Percentiles rank a stretch among this genome's conserved stretches.
These are phyloP conservation scores for Boletus fagicola DNA, from an alignment of 768 basidiomycete genomes.

Conservation along the genomic window DNA sequence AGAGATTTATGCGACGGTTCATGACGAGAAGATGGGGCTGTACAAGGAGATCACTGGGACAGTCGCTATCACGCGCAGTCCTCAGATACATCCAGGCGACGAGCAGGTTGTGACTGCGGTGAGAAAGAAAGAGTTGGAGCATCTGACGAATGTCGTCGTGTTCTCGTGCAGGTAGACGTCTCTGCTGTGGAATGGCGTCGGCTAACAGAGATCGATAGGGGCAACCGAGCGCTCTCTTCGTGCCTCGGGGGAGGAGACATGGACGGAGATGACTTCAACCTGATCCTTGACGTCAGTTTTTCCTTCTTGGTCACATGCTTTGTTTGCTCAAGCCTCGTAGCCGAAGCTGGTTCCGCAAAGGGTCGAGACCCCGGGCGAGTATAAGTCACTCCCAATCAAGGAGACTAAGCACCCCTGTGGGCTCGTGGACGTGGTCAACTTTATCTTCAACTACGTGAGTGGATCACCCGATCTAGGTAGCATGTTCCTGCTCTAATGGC, in stretches of 20 bases:
- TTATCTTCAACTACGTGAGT: constrained; percentile 48
- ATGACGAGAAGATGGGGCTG: constrained; percentile 31
- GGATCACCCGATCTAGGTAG: background rate
- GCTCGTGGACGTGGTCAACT: constrained; percentile 44
- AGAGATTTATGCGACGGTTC: constrained; percentile 46
- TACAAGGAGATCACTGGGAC: constrained; percentile 34
- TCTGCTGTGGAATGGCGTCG: background rate
- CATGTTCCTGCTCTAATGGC: background rate
- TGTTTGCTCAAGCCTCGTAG: constrained; percentile 20
- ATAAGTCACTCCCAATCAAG: constrained; percentile 37
- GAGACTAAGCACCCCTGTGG: constrained; percentile 32
- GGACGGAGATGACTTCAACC: constrained; percentile 52
- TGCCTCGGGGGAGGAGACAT: constrained; percentile 54
- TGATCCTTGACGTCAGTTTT: constrained; percentile 42
- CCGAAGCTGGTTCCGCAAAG: constrained; percentile 30
- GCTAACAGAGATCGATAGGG: constrained; percentile 29
- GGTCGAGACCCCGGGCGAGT: constrained; percentile 37
- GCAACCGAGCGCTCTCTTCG: constrained; percentile 43
- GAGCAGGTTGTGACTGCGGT: constrained; percentile 44
- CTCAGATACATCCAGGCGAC: constrained; percentile 54
- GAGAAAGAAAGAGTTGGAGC: constrained; percentile 36
- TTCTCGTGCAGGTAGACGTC: constrained; percentile 44
- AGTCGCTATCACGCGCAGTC: constrained; percentile 49
- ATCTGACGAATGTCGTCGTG: constrained; percentile 47
- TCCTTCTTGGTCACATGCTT: constrained; percentile 1